These are phyloP conservation scores for Coprinopsis strossmayeri DNA, from an alignment of 768 basidiomycete species.

Conservation along the genomic window DNA sequence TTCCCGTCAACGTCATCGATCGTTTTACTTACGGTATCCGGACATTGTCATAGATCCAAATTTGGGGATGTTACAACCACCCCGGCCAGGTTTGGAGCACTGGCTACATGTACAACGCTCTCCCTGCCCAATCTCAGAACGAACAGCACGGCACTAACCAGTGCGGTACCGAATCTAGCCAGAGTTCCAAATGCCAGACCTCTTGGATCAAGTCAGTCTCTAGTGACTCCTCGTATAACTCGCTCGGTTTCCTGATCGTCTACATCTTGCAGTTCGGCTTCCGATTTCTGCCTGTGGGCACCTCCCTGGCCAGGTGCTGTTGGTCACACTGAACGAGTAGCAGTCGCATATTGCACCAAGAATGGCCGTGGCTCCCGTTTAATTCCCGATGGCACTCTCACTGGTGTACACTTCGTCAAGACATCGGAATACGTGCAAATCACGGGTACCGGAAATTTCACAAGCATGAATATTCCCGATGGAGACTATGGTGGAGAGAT, in stretches of 20 bases:
- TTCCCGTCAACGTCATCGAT: too few relatives aligned
- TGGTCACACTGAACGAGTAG: conserved; percentile 60
- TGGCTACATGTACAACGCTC: conserved; percentile 34
- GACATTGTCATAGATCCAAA: conserved; percentile 31
- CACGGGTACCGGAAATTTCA: conserved; percentile 63
- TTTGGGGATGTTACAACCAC: conserved; percentile 38
- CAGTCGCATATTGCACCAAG: conserved; percentile 74
- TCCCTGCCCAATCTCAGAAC: conserved; percentile 45
- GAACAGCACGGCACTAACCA: conserved; percentile 62
- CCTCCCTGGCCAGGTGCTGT: conserved; percentile 48
- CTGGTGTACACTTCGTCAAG: conserved; percentile 63
- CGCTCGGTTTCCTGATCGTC: neutral
- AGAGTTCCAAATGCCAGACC: conserved; percentile 65
- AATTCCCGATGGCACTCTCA: conserved; percentile 61
- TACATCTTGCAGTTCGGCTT: conserved; percentile 32
- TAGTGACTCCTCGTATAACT: conserved; percentile 18
- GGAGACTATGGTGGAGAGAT: conserved; percentile 66
- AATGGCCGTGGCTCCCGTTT: conserved; percentile 65
- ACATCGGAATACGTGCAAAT: conserved; percentile 60
- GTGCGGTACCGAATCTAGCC: conserved; percentile 55
- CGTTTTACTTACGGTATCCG: neutral
- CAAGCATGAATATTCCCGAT: conserved; percentile 49
- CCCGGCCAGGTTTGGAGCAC: conserved; percentile 48
- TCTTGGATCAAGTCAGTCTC: conserved; percentile 46
- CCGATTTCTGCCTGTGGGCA: conserved; percentile 72